Base-by-base conservation (phyloP, 2,329 filamentous ascomycete species). In the Fusarium sp. region DNA sequence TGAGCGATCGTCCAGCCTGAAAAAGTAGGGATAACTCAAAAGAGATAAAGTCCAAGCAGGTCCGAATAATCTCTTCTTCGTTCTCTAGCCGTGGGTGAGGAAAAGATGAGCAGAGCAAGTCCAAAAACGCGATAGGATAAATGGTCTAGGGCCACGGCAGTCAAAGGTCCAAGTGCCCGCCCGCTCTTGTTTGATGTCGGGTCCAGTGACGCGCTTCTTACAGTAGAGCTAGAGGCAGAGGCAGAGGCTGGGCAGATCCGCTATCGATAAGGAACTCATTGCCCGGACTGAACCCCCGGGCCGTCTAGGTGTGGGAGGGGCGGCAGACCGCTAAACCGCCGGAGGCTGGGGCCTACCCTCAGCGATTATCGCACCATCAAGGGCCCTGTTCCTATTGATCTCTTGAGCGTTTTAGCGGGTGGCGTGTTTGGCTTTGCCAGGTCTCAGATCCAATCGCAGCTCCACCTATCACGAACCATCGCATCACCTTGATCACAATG, bases 131-230 rank as follows among this genome's bases (percentile, higher is more conserved):
- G 62, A 67, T 58, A 62, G 48, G 62, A 67, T 58, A 56, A 56
- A 29, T 54, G 64, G 35, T 52, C 24, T 58, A 52, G 59, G 50
- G 59, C 52, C 14, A 48, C 24, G 31, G 56, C 64, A 22, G 43
- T 48, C 43, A 22, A 33, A 48, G 18, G 56, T 29, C 27, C 43
- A 45, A 63, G 62, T 65, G 69, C 62, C 65, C 60, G 54, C 35
- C 31, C 57, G 22, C 56, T 67, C 45, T 63, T 65, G 63, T 59
- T 59, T 65, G 63, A 57, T 70, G 69, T 37, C 14, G 35, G 35
- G 35, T 64, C 50, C 37, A 45, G 62, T 68, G 56, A 57, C 72
- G 72, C 72, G 72, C 72, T 75, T 69, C 60, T 50, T 24, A 31
- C 29, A 31, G 29, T 3, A 31, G 7, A 33, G 58, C 39, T 69